Percentiles rank a stretch among this genome's conserved stretches.
phyloP scores from a whole-genome alignment of 2,329 filamentous ascomycete species.

The Stromatinia cepivora region DNA sequence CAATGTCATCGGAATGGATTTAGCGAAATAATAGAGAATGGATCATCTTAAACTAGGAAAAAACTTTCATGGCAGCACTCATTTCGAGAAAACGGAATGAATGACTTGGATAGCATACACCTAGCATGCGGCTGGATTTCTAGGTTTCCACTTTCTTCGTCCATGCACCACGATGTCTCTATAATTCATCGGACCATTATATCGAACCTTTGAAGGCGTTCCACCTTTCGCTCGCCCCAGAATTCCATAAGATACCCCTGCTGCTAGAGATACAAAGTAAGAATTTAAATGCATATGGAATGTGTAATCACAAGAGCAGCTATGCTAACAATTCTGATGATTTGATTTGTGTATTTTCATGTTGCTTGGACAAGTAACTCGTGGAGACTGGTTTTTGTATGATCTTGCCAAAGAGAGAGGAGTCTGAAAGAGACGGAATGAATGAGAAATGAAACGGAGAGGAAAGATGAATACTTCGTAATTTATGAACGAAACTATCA shows the following conservation, averaged over 20 bases:
- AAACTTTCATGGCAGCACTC: not conserved
- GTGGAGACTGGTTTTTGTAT: not conserved
- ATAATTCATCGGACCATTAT: no score
- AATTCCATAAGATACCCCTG: not conserved
- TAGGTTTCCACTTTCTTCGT: no score
- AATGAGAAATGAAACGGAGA: not conserved
- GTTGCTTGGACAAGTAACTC: not conserved
- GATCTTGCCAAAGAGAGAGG: not conserved
- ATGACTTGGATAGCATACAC: not conserved
- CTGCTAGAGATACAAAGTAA: not conserved
- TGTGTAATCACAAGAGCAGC: not conserved
- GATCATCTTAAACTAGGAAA: no score
- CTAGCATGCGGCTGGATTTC: not conserved
- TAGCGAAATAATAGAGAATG: no score
- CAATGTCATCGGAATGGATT: not conserved
- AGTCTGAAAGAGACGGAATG: not conserved
- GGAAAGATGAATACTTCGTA: not conserved
- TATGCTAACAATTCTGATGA: not conserved
- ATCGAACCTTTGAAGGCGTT: no score
- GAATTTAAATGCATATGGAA: not conserved
- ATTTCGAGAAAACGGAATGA: not conserved
- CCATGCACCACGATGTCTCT: not conserved
- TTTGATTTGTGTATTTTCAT: not conserved
- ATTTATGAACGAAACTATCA: not conserved
- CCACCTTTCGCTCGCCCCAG: not conserved